A percentile compares a stretch with the other conserved stretches of the same genome.
Evolutionary conservation across 768 basidiomycete species (phyloP).

Genomic region (Dendrothele bispora): DNA sequence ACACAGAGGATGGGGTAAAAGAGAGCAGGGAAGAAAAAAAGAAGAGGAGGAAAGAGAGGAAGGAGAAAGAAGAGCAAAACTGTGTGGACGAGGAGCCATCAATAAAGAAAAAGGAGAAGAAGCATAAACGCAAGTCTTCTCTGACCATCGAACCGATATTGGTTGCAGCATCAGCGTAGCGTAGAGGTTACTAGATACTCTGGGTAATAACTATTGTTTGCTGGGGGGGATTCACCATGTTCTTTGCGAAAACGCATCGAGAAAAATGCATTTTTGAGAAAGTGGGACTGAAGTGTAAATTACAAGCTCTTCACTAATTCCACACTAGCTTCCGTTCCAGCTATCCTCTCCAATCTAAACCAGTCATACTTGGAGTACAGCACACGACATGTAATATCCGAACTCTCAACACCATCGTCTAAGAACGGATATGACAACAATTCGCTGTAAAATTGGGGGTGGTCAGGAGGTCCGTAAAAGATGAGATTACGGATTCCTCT

Average conservation of each 20-base stretch:
- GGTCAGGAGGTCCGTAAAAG: conserved; percentile 91
- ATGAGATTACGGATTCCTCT: conserved; percentile 90
- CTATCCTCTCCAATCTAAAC: conserved; percentile 85
- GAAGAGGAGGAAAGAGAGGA: background rate
- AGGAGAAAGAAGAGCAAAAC: background rate
- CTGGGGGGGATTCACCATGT: too few species aligned
- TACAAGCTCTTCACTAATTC: conserved; percentile 38
- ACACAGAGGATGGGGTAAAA: conserved; percentile 1
- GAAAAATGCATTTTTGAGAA: too few species aligned
- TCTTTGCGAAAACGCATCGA: too few species aligned
- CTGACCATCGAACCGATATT: too few species aligned
- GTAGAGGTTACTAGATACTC: too few species aligned
- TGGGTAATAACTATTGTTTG: too few species aligned
- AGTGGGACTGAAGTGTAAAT: too few species aligned
- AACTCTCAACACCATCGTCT: conserved; percentile 81
- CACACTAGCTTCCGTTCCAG: conserved; percentile 49
- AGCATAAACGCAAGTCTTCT: conserved; percentile 11
- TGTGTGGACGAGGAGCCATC: conserved; percentile 9
- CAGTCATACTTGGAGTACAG: conserved; percentile 89
- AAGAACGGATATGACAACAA: conserved; percentile 88
- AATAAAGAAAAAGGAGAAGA: conserved; percentile 16
- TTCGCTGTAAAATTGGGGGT: conserved; percentile 91
- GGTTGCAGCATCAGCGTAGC: too few species aligned
- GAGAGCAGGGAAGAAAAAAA: background rate
- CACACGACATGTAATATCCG: conserved; percentile 80